phyloP scores from a whole-genome alignment of 371 early-diverging fungal genomes.

The Zopfochytrium polystomum region DNA sequence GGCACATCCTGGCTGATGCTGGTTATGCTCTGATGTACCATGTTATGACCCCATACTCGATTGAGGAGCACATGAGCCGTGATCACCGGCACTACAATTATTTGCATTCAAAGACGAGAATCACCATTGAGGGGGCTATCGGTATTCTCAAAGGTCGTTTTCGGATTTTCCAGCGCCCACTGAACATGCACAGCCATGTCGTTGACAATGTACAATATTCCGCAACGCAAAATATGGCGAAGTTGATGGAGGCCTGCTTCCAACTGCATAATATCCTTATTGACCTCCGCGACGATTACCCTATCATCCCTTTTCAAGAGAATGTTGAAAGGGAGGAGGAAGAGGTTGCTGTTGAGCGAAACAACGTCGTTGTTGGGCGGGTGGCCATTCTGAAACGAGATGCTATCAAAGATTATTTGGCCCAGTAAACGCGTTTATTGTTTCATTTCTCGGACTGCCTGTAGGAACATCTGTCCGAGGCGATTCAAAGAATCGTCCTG shows the following conservation, averaged over 20 bases:
- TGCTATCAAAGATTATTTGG: constrained; percentile 3
- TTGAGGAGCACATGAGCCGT: neutral
- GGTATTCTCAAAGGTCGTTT: constrained; percentile 19
- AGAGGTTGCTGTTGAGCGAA: no score
- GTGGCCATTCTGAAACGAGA: constrained; percentile 5
- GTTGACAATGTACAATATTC: neutral
- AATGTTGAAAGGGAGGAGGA: no score
- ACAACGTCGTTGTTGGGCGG: neutral
- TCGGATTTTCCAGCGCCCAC: neutral
- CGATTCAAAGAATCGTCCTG: no score
- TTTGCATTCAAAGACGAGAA: constrained; percentile 14
- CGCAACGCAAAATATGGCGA: neutral
- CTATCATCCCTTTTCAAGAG: neutral
- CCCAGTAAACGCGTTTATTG: no score
- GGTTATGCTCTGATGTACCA: constrained; percentile 5
- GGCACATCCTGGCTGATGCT: constrained; percentile 8
- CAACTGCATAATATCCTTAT: constrained; percentile 7
- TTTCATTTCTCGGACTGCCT: no score
- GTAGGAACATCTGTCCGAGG: no score
- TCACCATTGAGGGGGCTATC: constrained; percentile 11
- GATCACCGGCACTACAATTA: constrained; percentile 14
- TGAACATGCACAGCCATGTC: neutral
- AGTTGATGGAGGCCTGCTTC: constrained; percentile 3
- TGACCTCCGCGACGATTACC: neutral
- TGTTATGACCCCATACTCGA: constrained; percentile 12